Conservation (phyloP, 495 filamentous ascomycete genomes). For the Penicillium ochrochloron region DNA sequence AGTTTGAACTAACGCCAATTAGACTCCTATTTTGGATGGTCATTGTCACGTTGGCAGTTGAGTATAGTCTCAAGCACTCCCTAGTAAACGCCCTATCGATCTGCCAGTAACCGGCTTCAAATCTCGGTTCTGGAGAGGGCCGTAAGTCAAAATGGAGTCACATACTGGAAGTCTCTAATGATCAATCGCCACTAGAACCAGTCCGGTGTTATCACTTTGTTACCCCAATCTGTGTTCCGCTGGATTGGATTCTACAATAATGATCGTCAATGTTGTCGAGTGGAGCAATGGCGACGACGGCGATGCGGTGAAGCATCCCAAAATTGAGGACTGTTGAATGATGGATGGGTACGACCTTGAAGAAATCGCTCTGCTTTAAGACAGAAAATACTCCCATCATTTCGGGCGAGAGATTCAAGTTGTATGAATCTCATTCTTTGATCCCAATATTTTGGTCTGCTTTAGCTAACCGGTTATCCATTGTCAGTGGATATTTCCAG, state of each 20-base stretch:
- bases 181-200: not conserved
- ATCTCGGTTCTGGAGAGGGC: not conserved
- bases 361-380: not conserved
- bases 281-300: not conserved
- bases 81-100: not conserved
- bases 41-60: not conserved
- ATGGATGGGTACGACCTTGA: not conserved
- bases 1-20: not conserved
- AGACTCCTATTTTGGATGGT: not conserved
- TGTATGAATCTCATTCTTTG: not conserved
- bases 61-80: not conserved
- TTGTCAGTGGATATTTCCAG: too few species aligned
- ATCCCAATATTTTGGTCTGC: not conserved
- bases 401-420: not conserved
- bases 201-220: not conserved
- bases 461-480: too few species aligned
- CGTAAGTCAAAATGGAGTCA: not conserved
- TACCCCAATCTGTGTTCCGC: not conserved
- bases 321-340: not conserved
- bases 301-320: not conserved
- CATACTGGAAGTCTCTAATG: not conserved
- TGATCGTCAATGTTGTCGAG: not conserved
- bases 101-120: not conserved
- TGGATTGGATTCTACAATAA: not conserved
- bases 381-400: not conserved